phyloP scores from a whole-genome alignment of 805 yeast species.

The Komagataella populi region DNA sequence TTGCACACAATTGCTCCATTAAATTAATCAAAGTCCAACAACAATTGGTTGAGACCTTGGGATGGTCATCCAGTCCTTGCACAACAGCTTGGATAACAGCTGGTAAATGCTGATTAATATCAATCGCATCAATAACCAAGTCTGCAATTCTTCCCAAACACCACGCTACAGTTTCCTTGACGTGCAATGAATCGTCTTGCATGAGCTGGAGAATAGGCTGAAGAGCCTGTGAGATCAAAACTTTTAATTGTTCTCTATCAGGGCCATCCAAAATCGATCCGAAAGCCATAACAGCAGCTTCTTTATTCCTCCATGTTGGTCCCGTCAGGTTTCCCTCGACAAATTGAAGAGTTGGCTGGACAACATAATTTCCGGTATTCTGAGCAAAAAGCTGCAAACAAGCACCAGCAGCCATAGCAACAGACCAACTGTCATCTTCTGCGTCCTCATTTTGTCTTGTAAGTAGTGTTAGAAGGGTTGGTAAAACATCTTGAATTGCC shows the following conservation, averaged over 20 bases:
- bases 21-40: slow-evolving; percentile 95
- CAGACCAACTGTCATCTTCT: slow-evolving; percentile 95
- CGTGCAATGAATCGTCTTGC: slow-evolving; percentile 66
- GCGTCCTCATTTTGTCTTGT: slow-evolving; percentile 88
- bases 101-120: slow-evolving; percentile 50
- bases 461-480: slow-evolving; percentile 67
- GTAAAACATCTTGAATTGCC: slow-evolving; percentile 77
- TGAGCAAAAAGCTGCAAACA: slow-evolving; percentile 91
- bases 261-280: slow-evolving; percentile 97
- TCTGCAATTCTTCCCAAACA: slow-evolving; percentile 95
- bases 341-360: slow-evolving; percentile 72
- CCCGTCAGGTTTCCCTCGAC: slow-evolving; percentile 61
- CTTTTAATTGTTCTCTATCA: slow-evolving; percentile 52
- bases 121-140: slow-evolving; percentile 64
- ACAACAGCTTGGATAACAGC: slow-evolving; percentile 60
- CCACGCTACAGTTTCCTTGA: slow-evolving; percentile 97
- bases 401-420: slow-evolving; percentile 97
- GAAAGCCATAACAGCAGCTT: slow-evolving; percentile 98
- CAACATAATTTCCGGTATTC: slow-evolving; percentile 74
- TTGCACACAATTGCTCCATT: slow-evolving; percentile 64
- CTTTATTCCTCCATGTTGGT: slow-evolving; percentile 72
- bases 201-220: slow-evolving; percentile 65
- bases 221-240: slow-evolving; percentile 69
- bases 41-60: slow-evolving; percentile 91
- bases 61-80: slow-evolving; percentile 78